Evolutionary conservation across 192 early-diverging fungal species (phyloP).

Genomic region (Coemansia sp.): DNA sequence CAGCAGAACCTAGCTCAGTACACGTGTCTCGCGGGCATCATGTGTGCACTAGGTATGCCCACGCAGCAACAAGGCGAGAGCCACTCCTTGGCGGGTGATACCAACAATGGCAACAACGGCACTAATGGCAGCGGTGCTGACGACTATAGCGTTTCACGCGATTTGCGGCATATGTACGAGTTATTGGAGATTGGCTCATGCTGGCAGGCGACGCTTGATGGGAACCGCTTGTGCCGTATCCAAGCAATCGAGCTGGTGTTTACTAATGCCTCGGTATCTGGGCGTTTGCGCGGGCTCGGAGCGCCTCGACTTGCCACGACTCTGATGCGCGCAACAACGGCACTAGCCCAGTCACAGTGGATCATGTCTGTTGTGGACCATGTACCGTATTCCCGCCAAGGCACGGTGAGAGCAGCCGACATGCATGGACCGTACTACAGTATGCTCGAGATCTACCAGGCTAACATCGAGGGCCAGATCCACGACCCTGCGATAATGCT

Average conservation of each 20-base stretch:
- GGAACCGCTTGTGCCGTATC: slow-evolving; percentile 18
- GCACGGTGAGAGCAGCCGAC: not conserved
- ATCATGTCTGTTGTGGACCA: slow-evolving; percentile 19
- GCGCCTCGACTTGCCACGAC: slow-evolving; percentile 17
- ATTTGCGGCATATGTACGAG: slow-evolving; percentile 24
- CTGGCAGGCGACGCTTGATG: slow-evolving; percentile 32
- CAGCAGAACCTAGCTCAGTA: slow-evolving; percentile 19
- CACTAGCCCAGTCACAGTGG: slow-evolving; percentile 36
- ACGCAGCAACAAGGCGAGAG: not conserved
- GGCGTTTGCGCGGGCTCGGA: slow-evolving; percentile 24
- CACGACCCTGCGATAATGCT: slow-evolving; percentile 21
- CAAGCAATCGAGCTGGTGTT: slow-evolving; percentile 49
- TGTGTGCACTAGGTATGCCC: slow-evolving; percentile 32
- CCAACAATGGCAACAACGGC: not conserved
- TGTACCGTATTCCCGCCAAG: slow-evolving; percentile 17
- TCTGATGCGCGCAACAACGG: slow-evolving; percentile 24
- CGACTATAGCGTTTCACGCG: slow-evolving; percentile 1
- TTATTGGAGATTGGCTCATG: slow-evolving; percentile 15
- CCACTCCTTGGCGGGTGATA: not conserved
- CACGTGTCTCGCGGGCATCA: slow-evolving; percentile 27
- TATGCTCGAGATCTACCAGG: slow-evolving; percentile 45
- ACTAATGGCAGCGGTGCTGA: not conserved
- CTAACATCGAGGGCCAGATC: slow-evolving; percentile 38
- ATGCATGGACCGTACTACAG: slow-evolving; percentile 11
- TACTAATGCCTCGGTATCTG: slow-evolving; percentile 30